Conservation (phyloP, 2,329 filamentous ascomycete genomes). For the Scedosporium apiospermum region DNA sequence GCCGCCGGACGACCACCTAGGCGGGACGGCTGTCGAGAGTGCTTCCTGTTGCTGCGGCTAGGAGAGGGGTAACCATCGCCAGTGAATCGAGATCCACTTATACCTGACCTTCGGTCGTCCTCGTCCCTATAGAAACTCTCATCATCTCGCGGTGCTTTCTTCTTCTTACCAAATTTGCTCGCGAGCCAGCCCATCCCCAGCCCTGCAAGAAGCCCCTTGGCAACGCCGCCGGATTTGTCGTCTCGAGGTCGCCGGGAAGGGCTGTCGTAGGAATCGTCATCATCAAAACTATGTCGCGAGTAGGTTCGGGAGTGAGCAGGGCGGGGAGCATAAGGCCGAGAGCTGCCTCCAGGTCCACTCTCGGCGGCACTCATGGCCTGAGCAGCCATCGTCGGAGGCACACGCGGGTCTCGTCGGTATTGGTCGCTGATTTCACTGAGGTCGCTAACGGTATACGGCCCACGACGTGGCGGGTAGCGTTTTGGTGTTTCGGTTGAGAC, state of each 20-base stretch:
- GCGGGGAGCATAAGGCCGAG: conserved; percentile 35
- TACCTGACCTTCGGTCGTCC: conserved; percentile 50
- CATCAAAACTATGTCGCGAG: conserved; percentile 33
- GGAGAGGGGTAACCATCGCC: conserved; percentile 54
- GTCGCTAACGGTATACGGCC: conserved; percentile 36
- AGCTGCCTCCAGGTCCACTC: conserved; percentile 22
- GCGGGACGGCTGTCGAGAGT: background rate
- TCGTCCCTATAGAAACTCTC: conserved; percentile 30
- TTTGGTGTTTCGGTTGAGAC: conserved; percentile 53
- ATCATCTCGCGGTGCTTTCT: conserved; percentile 36
- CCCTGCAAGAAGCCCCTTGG: conserved; percentile 49
- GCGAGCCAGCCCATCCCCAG: conserved; percentile 61
- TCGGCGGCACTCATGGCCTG: conserved; percentile 35
- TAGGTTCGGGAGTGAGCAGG: conserved; percentile 32
- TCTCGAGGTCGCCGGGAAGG: conserved; percentile 48
- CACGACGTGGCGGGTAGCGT: conserved; percentile 29
- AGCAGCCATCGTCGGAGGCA: conserved; percentile 13
- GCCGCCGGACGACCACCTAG: background rate
- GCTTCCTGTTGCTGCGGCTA: conserved; percentile 20
- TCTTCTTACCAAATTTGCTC: conserved; percentile 52
- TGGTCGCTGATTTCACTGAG: conserved; percentile 35
- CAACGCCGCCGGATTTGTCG: conserved; percentile 34
- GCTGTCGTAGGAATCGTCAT: conserved; percentile 24
- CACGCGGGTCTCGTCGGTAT: conserved; percentile 16
- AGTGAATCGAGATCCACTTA: conserved; percentile 55